phyloP scores from a whole-genome alignment of 2,329 filamentous ascomycete genomes.

The Pseudogymnoascus destructans region DNA sequence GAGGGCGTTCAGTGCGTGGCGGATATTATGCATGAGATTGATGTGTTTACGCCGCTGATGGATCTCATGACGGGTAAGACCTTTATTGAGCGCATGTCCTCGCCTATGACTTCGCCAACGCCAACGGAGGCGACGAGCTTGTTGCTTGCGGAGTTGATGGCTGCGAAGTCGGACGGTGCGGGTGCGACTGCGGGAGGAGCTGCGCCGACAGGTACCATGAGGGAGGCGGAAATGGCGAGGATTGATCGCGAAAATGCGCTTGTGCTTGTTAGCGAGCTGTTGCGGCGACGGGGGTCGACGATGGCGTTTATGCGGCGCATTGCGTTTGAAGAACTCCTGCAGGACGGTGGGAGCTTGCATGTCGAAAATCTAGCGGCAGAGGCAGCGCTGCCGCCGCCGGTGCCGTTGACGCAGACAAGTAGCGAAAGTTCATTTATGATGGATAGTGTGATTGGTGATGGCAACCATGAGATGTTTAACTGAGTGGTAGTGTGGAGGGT shows the following conservation, averaged over 20 bases:
- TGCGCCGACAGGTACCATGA: not conserved
- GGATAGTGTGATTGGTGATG: constrained; percentile 1
- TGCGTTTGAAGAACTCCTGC: constrained; percentile 37
- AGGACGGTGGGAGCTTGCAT: constrained; percentile 32
- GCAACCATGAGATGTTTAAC: constrained; percentile 2
- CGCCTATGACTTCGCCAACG: not conserved
- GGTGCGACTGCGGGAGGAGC: not conserved
- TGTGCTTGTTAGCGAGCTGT: constrained; percentile 42
- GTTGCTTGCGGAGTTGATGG: not conserved
- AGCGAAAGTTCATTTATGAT: constrained; percentile 2
- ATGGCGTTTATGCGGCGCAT: constrained; percentile 30
- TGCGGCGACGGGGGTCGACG: constrained; percentile 32
- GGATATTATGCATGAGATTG: constrained; percentile 31
- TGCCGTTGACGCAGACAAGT: constrained; percentile 3
- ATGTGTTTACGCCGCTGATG: constrained; percentile 33
- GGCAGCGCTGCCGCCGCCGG: not conserved
- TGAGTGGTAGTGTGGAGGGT: not conserved
- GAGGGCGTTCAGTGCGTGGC: constrained; percentile 37
- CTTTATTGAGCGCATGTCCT: constrained; percentile 17
- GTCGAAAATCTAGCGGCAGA: constrained; percentile 17
- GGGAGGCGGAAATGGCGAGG: constrained; percentile 32
- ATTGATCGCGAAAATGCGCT: constrained; percentile 49
- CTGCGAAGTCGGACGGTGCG: not conserved
- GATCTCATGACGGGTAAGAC: constrained; percentile 37
- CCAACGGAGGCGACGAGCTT: not conserved